Evolutionary conservation across 1,284 basidiomycete genomes (phyloP).

Genomic region (Termitomyces sp.): DNA sequence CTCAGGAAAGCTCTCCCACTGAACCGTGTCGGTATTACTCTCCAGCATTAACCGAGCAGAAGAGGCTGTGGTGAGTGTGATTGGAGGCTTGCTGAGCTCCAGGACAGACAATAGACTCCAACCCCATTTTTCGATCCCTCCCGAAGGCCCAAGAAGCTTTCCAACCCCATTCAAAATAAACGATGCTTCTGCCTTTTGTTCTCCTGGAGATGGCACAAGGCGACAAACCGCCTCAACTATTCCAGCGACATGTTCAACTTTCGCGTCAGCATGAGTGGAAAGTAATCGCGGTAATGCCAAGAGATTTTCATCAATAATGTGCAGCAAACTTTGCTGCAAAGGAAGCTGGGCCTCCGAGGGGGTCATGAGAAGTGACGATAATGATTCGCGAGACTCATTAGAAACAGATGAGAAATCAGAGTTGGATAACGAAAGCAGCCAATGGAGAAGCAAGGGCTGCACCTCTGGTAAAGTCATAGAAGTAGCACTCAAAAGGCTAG

Average conservation of each 20-base stretch:
- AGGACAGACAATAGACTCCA: slow-evolving; percentile 76
- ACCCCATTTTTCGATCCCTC: slow-evolving; percentile 86
- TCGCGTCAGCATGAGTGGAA: slow-evolving; percentile 62
- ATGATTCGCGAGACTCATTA: slow-evolving; percentile 38
- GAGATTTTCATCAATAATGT: slow-evolving; percentile 59
- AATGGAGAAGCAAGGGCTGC: slow-evolving; percentile 62
- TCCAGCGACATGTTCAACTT: slow-evolving; percentile 61
- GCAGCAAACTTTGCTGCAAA: slow-evolving; percentile 50
- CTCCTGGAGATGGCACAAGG: slow-evolving; percentile 31
- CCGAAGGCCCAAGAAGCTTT: slow-evolving; percentile 72
- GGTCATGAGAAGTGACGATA: slow-evolving; percentile 45
- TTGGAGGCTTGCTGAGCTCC: slow-evolving; percentile 57
- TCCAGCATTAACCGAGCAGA: slow-evolving; percentile 58
- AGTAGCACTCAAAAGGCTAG: slow-evolving; percentile 48
- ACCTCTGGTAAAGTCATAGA: slow-evolving; percentile 58
- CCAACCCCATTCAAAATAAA: slow-evolving; percentile 54
- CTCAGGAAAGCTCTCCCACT: slow-evolving; percentile 50
- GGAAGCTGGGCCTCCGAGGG: slow-evolving; percentile 37
- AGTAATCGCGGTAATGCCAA: slow-evolving; percentile 74
- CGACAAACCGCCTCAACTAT: slow-evolving; percentile 70
- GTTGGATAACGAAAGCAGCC: slow-evolving; percentile 58
- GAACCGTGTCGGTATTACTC: slow-evolving; percentile 33
- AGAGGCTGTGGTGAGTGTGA: slow-evolving; percentile 43
- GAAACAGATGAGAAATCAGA: slow-evolving; percentile 54
- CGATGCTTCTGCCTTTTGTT: slow-evolving; percentile 24